A percentile compares a stretch with the other conserved stretches of the same genome.
Conservation (phyloP, 805 yeast species). For the Pichia eremophila region DNA sequence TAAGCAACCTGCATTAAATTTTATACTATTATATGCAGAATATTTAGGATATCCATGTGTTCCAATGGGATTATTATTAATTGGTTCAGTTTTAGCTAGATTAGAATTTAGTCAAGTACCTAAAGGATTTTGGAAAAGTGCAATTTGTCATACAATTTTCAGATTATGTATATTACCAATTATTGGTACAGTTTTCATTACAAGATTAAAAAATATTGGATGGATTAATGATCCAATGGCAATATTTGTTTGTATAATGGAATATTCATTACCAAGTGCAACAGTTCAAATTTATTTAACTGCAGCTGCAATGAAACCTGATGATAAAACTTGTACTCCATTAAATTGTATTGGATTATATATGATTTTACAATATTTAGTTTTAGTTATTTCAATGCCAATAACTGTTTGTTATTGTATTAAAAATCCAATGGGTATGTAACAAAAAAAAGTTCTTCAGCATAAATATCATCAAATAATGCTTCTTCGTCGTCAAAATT, state of each 20-base stretch:
- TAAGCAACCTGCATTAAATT: conserved; percentile 43
- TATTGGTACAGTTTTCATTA: conserved; percentile 41
- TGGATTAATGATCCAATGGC: conserved; percentile 37
- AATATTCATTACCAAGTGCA: conserved; percentile 47
- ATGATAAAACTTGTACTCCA: conserved; percentile 33
- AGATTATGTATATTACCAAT: conserved; percentile 41
- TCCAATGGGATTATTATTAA: conserved; percentile 42
- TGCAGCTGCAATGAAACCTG: conserved; percentile 46
- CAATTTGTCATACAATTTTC: conserved; percentile 32
- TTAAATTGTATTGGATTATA: conserved; percentile 49
- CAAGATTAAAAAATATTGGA: conserved; percentile 36
- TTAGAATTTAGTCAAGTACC: conserved; percentile 38
- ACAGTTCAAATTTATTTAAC: conserved; percentile 52
- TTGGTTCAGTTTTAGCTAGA: conserved; percentile 47
- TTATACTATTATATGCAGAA: conserved; percentile 38
- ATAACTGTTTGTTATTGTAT: conserved; percentile 38
- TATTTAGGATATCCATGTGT: conserved; percentile 46
- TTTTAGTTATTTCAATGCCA: conserved; percentile 40
- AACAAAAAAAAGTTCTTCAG: conserved; percentile 19
- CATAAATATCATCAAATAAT: conserved; percentile 84
- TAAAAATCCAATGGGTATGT: conserved; percentile 21
- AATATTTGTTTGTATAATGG: conserved; percentile 37
- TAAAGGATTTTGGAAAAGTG: conserved; percentile 49
- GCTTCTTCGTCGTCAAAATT: conserved; percentile 86
- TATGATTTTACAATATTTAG: conserved; percentile 38